Conservation (phyloP, 352 stramenopile genomes). For the Achlya hypogyna region DNA sequence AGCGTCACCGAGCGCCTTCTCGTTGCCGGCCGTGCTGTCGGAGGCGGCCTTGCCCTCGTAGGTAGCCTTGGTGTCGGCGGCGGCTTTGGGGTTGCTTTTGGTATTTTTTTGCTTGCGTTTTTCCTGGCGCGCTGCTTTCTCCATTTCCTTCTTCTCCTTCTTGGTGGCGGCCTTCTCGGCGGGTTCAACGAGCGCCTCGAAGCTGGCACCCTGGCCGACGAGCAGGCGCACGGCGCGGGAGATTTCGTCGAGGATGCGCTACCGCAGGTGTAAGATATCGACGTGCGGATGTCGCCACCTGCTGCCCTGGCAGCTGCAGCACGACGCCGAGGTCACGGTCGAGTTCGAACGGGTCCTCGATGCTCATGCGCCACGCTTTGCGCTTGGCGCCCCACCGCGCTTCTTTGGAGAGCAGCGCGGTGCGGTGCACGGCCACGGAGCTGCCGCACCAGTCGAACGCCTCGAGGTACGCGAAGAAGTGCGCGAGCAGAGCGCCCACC, state of each 20-base stretch:
- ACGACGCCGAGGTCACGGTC: conserved; percentile 72
- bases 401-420: conserved; percentile 27
- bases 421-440: conserved; percentile 86
- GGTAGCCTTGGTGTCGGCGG: neutral
- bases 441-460: conserved; percentile 93
- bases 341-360: conserved; percentile 77
- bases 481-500: conserved; percentile 79
- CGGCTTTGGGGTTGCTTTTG: neutral
- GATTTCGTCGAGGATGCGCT: conserved; percentile 62
- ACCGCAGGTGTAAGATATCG: too few relatives aligned
- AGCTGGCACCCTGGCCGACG: neutral
- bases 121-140: neutral
- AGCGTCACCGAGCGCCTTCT: too few relatives aligned
- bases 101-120: conserved; percentile 7
- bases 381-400: conserved; percentile 5
- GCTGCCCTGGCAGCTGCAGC: conserved; percentile 53
- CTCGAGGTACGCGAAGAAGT: conserved; percentile 95
- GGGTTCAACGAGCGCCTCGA: neutral
- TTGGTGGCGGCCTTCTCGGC: neutral
- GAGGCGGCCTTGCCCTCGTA: neutral
- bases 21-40: too few relatives aligned
- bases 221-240: conserved; percentile 47
- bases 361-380: conserved; percentile 77
- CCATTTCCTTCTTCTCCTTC: neutral
- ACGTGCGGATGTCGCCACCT: too few relatives aligned